A percentile compares a stretch with the other conserved stretches of the same genome.
Evolutionary conservation across 768 basidiomycete species (phyloP).

Genomic region (Pleurotus citrinopileatus): DNA sequence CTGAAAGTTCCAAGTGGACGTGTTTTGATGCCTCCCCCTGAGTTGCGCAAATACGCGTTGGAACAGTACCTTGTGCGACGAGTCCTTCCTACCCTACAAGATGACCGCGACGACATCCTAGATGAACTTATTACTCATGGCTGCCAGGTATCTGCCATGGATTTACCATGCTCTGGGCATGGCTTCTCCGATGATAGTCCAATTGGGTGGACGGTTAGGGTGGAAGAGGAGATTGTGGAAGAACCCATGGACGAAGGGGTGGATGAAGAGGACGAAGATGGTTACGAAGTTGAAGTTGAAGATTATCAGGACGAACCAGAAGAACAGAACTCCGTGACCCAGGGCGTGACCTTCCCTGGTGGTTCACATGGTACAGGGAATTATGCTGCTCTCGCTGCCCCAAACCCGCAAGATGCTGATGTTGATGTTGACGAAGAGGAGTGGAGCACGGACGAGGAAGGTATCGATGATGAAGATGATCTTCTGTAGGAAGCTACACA

Average conservation of each 20-base stretch:
- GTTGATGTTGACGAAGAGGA: too few species aligned
- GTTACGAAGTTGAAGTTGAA: conserved; percentile 18
- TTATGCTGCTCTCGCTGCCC: too few species aligned
- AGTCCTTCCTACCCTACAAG: neutral
- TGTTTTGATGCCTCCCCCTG: neutral
- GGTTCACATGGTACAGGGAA: too few species aligned
- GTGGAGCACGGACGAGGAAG: too few species aligned
- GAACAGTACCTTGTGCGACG: neutral
- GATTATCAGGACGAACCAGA: conserved; percentile 12
- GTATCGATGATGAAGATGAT: conserved; percentile 1
- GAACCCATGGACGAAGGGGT: conserved; percentile 18
- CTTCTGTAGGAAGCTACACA: too few species aligned
- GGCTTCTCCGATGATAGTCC: conserved; percentile 24
- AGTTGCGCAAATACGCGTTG: neutral
- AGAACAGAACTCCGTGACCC: too few species aligned
- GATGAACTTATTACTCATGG: conserved; percentile 37
- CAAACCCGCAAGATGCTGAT: too few species aligned
- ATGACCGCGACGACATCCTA: conserved; percentile 29
- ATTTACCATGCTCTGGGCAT: conserved; percentile 14
- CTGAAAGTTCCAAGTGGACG: neutral
- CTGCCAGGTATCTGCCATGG: conserved; percentile 19
- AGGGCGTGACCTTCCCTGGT: too few species aligned
- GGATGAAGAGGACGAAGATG: conserved; percentile 27
- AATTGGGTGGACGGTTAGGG: conserved; percentile 13
- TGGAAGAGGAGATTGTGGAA: conserved; percentile 20